A percentile compares a stretch with the other conserved stretches of the same genome.
Conservation (phyloP, 2,329 filamentous ascomycete genomes). For the Scolecobasidium constrictum region DNA sequence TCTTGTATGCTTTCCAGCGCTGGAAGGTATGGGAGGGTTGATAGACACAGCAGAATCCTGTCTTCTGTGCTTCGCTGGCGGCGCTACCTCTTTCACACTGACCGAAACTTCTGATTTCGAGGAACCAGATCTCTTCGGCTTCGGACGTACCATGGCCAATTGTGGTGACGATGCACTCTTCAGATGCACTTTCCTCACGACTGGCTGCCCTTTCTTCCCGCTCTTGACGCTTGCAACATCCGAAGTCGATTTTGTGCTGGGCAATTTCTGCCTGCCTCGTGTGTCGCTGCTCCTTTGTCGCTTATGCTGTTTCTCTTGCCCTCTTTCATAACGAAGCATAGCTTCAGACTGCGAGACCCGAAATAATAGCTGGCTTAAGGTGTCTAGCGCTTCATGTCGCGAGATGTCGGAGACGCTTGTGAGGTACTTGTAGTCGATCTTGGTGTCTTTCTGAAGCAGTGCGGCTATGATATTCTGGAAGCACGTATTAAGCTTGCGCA, state of each 20-base stretch:
- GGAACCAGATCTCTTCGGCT: conserved; percentile 13
- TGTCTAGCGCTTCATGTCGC: conserved; percentile 31
- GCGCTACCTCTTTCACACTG: neutral
- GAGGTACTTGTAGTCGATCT: conserved; percentile 32
- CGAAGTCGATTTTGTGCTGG: conserved; percentile 15
- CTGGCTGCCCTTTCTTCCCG: conserved; percentile 13
- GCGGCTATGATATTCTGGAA: conserved; percentile 34
- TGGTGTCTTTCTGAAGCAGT: conserved; percentile 24
- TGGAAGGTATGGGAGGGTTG: neutral
- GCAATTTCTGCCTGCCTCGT: conserved; percentile 16
- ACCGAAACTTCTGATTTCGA: conserved; percentile 8
- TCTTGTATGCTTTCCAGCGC: neutral
- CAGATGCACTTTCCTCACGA: conserved; percentile 21
- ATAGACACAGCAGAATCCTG: neutral
- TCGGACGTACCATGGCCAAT: conserved; percentile 25
- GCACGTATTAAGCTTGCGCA: conserved; percentile 36
- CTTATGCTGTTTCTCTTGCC: conserved; percentile 2
- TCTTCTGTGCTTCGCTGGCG: conserved; percentile 6
- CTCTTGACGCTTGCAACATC: neutral
- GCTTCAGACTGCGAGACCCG: conserved; percentile 23
- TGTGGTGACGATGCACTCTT: conserved; percentile 23
- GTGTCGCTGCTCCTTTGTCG: conserved; percentile 1
- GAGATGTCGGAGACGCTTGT: conserved; percentile 35
- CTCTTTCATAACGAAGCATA: neutral
- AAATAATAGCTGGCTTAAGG: conserved; percentile 28